These are phyloP conservation scores for Echeveria elegans DNA, from an alignment of 164 flowering plant genomes.

Conservation along the genomic window DNA sequence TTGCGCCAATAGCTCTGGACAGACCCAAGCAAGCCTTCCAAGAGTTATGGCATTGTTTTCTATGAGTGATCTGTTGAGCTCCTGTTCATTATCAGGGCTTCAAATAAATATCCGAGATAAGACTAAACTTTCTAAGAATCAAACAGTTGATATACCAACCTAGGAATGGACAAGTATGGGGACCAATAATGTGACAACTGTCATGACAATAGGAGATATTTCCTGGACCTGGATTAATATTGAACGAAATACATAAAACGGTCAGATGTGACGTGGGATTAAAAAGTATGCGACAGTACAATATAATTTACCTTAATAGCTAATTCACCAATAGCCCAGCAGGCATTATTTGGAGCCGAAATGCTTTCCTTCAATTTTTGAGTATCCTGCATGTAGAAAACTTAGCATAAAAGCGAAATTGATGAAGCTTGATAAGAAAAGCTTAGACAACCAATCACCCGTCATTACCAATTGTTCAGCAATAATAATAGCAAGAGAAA, in stretches of 20 bases:
- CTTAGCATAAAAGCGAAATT: constrained; percentile 6
- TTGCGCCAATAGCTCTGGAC: constrained; percentile 87
- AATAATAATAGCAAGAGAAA: constrained; percentile 23
- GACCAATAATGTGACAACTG: constrained; percentile 69
- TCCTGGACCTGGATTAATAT: constrained; percentile 66
- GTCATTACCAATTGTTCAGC: constrained; percentile 77
- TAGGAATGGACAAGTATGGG: constrained; percentile 80
- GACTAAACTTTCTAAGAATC: not conserved
- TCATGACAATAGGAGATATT: constrained; percentile 66
- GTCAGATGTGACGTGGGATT: not conserved
- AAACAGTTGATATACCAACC: constrained; percentile 31
- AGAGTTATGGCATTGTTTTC: constrained; percentile 97
- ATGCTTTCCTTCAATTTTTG: constrained; percentile 62
- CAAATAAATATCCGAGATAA: not conserved
- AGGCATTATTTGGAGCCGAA: constrained; percentile 97
- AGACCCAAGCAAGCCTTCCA: constrained; percentile 94
- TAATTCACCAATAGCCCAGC: constrained; percentile 99
- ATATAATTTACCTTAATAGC: constrained; percentile 73
- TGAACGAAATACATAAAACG: not conserved
- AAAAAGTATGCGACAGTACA: not conserved
- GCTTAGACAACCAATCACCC: not conserved
- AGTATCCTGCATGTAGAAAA: constrained; percentile 32
- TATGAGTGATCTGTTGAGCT: constrained; percentile 76
- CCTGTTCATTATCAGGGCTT: constrained; percentile 38
- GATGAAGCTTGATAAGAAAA: not conserved